A percentile compares a stretch with the other conserved stretches of the same genome.
Evolutionary conservation across 208 protist species (phyloP).

Genomic region (Lotmaria passim): DNA sequence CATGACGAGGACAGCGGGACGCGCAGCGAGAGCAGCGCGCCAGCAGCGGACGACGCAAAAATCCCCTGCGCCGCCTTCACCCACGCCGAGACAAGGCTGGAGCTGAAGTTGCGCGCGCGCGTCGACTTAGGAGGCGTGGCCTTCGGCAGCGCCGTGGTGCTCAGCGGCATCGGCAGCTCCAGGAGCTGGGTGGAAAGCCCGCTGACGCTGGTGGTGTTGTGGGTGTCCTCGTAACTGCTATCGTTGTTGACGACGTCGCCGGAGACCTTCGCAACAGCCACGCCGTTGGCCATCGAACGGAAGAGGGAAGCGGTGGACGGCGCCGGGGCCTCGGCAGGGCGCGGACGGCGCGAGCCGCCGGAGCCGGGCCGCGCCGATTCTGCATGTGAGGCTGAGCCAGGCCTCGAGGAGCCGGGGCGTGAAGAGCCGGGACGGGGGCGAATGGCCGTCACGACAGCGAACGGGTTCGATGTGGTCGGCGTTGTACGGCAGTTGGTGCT

Average conservation of each 20-base stretch:
- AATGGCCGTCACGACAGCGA: neutral
- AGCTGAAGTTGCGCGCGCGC: neutral
- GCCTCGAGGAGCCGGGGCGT: neutral
- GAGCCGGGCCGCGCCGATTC: neutral
- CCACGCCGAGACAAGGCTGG: slow-evolving; percentile 1
- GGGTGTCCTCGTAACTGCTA: too few relatives aligned
- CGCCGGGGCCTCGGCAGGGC: neutral
- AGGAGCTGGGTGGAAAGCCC: neutral
- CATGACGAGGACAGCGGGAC: slow-evolving; percentile 8
- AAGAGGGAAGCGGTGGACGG: neutral
- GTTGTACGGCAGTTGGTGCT: too few relatives aligned
- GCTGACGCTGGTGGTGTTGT: too few relatives aligned
- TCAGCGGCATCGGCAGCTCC: neutral
- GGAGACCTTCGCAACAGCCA: neutral
- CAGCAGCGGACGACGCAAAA: neutral
- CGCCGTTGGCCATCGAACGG: neutral
- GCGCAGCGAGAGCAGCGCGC: slow-evolving; percentile 5
- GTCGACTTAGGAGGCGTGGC: neutral
- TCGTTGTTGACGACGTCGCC: neutral
- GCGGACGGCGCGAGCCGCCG: neutral
- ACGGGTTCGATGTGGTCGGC: neutral
- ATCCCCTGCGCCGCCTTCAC: slow-evolving; percentile 6
- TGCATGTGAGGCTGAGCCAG: neutral
- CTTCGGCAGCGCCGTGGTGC: slow-evolving; percentile 6
- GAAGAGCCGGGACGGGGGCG: neutral